Conservation (phyloP, 192 early-diverging fungal genomes). For the Chytriomyces confervae region DNA sequence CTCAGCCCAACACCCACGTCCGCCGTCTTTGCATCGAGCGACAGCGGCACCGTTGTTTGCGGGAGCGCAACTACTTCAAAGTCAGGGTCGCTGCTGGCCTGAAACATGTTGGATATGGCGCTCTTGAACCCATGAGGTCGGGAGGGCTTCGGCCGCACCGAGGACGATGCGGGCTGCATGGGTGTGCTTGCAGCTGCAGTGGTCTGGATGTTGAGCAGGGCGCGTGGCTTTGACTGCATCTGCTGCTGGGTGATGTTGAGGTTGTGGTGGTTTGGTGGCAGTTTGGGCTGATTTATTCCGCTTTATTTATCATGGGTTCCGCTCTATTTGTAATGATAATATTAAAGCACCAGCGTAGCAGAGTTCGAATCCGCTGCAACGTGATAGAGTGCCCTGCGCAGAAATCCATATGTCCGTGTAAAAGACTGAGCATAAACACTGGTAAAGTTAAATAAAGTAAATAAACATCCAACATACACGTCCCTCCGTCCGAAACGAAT, state of each 20-base stretch:
- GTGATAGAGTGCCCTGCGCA: too few species aligned
- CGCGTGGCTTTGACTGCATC: background rate
- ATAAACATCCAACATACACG: background rate
- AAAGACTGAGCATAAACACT: too few species aligned
- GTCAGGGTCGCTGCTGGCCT: background rate
- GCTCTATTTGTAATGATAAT: too few species aligned
- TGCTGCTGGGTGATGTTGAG: background rate
- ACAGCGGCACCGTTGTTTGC: background rate
- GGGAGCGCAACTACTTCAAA: background rate
- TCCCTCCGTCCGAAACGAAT: background rate
- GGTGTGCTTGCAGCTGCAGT: constrained; percentile 5
- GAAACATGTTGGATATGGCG: constrained; percentile 17
- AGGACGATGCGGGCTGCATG: background rate
- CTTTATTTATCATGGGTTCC: too few species aligned
- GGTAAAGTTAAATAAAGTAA: background rate
- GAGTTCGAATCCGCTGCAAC: too few species aligned
- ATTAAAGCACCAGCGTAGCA: too few species aligned
- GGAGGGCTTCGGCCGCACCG: background rate
- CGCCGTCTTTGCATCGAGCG: background rate
- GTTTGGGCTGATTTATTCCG: too few species aligned
- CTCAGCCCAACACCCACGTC: background rate
- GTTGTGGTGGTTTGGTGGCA: background rate
- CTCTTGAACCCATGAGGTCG: constrained; percentile 20
- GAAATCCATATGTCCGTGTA: too few species aligned
- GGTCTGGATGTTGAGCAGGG: background rate